Base-by-base conservation (phyloP, 495 filamentous ascomycete species). In the Staphylotrichum longicolle region DNA sequence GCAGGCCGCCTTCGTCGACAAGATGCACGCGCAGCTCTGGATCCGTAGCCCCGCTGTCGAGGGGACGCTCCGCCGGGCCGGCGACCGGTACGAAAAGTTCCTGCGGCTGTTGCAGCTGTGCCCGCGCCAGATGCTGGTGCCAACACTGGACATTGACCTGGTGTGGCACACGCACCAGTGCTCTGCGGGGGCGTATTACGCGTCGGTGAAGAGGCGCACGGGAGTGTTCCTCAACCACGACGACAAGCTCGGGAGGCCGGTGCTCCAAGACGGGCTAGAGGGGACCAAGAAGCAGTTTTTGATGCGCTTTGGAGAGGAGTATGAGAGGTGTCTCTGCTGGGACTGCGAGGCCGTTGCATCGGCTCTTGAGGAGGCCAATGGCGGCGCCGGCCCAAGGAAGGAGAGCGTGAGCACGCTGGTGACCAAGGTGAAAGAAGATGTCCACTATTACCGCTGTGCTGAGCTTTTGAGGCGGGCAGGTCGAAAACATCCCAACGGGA, bases 71-170 rank as follows among this genome's bases (percentile, higher is more conserved):
- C 45, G 42, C n/a, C 42, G 55, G 2, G 72, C 72, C 3, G 57
- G 11, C 46, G 46, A 32, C 20, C 65, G 65, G 34, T 77, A 77
- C 52, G 49, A 49, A 35, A 68, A 68, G 27, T 76, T 77, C 59
- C 33, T 76, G 1, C 39, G 62, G 15, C 62, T 77, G 5, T 65
- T 76, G 46, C n/a, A 40, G 7, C 50, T 61, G 4, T 66, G 87
- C 66, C 79, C 79, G 0, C 61, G 69, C 1, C 66, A 80, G 34
- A 81, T 78, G 55, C 81, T 83, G 0, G 88, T 91, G 2, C 89
- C 89, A 10, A 91, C 89, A 8, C 72, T 91, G 2, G 89, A 91
- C 63, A 81, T 91, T 27, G 89, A 91, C 69, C 75, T 91, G 0
- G 86, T 80, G 14, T 92, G 89, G 88, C 82, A 85, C 67, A 80